These are phyloP conservation scores for Parietichytrium sp. DNA, from an alignment of 108 stramenopile genomes.

Conservation along the genomic window DNA sequence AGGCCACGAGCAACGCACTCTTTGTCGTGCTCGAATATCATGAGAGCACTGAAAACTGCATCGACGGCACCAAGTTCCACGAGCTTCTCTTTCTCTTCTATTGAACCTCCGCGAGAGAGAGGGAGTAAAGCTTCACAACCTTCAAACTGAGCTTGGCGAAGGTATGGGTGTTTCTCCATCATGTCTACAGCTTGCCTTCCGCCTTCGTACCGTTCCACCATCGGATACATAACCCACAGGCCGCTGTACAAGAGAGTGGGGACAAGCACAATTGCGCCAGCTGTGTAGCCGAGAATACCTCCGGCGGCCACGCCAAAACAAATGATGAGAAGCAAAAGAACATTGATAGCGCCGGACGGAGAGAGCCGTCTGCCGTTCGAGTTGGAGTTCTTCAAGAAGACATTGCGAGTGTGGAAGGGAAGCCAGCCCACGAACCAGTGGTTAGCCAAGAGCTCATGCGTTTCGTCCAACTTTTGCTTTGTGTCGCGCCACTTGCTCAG, in stretches of 20 bases:
- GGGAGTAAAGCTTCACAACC: neutral
- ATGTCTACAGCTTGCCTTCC: neutral
- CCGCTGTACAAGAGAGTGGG: neutral
- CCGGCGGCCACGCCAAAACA: too few relatives aligned
- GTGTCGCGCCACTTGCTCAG: too few relatives aligned
- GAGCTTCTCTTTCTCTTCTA: neutral
- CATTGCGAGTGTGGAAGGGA: too few relatives aligned
- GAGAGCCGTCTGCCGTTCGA: too few relatives aligned
- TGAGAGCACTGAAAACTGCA: neutral
- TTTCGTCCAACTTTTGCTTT: too few relatives aligned
- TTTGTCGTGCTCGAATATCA: neutral
- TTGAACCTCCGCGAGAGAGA: neutral
- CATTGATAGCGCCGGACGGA: too few relatives aligned
- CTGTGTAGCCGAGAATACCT: too few relatives aligned
- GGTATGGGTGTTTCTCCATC: conserved; percentile 23
- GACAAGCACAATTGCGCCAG: neutral
- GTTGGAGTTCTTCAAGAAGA: too few relatives aligned
- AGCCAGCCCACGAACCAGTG: too few relatives aligned
- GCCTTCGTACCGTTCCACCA: conserved; percentile 18
- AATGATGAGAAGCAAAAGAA: too few relatives aligned
- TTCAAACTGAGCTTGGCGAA: conserved; percentile 9
- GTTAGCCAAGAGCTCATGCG: too few relatives aligned
- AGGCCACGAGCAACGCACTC: neutral
- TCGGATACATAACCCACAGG: neutral
- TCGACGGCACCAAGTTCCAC: neutral